Evolutionary conservation across 2,329 filamentous ascomycete species (phyloP), one percentile per base, ranked within the genome.

Genomic region (Lachnellula arida): DNA sequence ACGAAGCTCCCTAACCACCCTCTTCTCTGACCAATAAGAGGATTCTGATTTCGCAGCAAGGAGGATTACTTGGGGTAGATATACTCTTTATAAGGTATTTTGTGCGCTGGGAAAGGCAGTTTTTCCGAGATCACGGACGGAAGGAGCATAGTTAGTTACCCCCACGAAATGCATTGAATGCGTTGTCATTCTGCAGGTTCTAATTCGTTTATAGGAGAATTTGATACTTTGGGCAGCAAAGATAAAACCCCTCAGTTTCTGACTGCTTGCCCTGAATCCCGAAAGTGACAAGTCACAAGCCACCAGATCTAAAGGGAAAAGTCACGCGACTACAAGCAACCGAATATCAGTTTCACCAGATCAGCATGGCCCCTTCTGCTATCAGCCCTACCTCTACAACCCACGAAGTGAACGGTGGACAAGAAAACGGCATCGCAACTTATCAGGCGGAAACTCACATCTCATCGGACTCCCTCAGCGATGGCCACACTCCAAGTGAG

Each of bases 291-390:
- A 12, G 28, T 32, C 28, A 32, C 28, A 32, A 32, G 28, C 28
- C 28, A 25, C 19, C 11, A 19, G 22, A 15, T 23, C 19, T 2
- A 19, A 3, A 23, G 22, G 19, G 12, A 23, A 17, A 28, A 19
- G 15, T 51, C 34, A 23, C 42, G n/a, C 23, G 43, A 37, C 7
- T 11, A 25, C 4, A 32, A 17, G 37, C 7, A 15, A 12, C 35
- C 32, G 15, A 35, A 23, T 44, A 14, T 15, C 9, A 37, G 17
- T 6, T 28, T 25, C 12, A 53, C 37, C 15, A 23, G 57, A 6
- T 39, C 28, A 58, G 47, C 22, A 67, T 67, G 65, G 59, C 63
- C 14, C 64, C 64, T 48, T 65, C 64, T 55, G 65, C 64, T 54
- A 62, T 65, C 51, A 64, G 49, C 44, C 52, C 59, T 42, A 44